These are phyloP conservation scores for Ambrosiella beaveri DNA, from an alignment of 2,329 filamentous ascomycete genomes.

Conservation along the genomic window DNA sequence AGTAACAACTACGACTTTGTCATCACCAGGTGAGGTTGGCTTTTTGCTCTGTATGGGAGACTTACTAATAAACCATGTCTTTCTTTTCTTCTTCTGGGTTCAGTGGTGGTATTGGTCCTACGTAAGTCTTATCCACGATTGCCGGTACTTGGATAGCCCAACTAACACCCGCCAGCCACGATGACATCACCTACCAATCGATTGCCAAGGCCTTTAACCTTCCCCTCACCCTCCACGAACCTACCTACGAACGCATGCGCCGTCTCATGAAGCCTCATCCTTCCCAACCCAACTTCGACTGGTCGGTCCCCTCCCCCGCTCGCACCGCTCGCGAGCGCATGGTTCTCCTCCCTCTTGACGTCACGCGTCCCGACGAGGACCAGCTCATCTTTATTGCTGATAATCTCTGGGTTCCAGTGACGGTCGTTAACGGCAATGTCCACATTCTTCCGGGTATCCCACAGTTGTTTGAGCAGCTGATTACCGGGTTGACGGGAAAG, in stretches of 20 bases:
- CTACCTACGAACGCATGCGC: slow-evolving; percentile 70
- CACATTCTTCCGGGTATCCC: slow-evolving; percentile 89
- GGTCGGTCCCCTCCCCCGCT: slow-evolving; percentile 64
- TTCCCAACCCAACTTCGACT: slow-evolving; percentile 59
- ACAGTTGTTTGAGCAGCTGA: slow-evolving; percentile 57
- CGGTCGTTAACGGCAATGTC: slow-evolving; percentile 79
- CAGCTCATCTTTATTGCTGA: slow-evolving; percentile 68
- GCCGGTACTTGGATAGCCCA: background rate
- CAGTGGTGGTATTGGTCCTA: slow-evolving; percentile 84
- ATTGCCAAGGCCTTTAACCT: slow-evolving; percentile 80
- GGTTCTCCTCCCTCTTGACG: slow-evolving; percentile 70
- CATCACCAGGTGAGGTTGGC: slow-evolving; percentile 48
- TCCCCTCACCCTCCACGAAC: slow-evolving; percentile 57
- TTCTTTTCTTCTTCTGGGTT: slow-evolving; percentile 8
- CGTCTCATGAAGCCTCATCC: slow-evolving; percentile 56
- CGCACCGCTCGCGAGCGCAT: slow-evolving; percentile 75
- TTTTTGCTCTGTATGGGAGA: background rate
- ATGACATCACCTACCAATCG: slow-evolving; percentile 92
- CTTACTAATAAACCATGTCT: background rate
- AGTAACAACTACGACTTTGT: slow-evolving; percentile 83
- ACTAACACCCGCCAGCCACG: slow-evolving; percentile 42
- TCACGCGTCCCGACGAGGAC: slow-evolving; percentile 41
- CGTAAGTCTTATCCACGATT: slow-evolving; percentile 36
- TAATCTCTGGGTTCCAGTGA: slow-evolving; percentile 78
- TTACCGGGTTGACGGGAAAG: slow-evolving; percentile 57